Evolutionary conservation across 495 filamentous ascomycete genomes (phyloP), one percentile per base, ranked within the genome.

Genomic region (Podospora australis): DNA sequence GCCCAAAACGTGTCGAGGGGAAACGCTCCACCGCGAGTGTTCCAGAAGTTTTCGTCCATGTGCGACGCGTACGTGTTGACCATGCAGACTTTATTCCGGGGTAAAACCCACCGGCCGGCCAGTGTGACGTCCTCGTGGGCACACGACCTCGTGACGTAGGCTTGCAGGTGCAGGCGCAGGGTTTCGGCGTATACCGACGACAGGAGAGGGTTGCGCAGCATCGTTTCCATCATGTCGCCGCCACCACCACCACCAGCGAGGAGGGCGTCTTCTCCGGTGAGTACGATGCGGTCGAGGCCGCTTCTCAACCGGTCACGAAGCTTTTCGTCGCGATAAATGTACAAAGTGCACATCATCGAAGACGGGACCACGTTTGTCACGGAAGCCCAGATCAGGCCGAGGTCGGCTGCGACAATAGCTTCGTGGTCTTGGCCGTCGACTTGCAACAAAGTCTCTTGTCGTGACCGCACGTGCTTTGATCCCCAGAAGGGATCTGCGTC

Each of bases 151-250:
- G 43, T 44, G 9, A 54, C 34, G 43, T 56, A 60, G n/a, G 56
- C 40, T 14, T 54, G 43, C 25, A 54, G 44, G 46, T 59, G 48
- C 11, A 65, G 29, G 8, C 64, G 59, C 11, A 67, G 56, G 13
- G 49, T 53, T 45, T 65, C 64, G 13, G 63, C 58, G 38, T 59
- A 67, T 22, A 60, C 53, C 16, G 63, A 67, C 10, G 50, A 47
- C 29, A 67, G 55, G 13, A 67, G 49, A 8, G 64, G 60, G 11
- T 47, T 34, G 7, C 51, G 39, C 30, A 28, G 45, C 19, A 66
- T 42, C 4, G 21, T 25, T 17, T 52, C 38, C n/a, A n/a, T n/a
- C n/a, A n/a, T n/a, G n/a, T n/a, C n/a, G n/a, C n/a, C n/a, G n/a
- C n/a, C n/a, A n/a, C n/a, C n/a, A n/a, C n/a, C n/a, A 6, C 48